A percentile compares a stretch with the other conserved stretches of the same genome.
phyloP scores from a whole-genome alignment of 345 rosid species.

The Euphorbia lathyris region DNA sequence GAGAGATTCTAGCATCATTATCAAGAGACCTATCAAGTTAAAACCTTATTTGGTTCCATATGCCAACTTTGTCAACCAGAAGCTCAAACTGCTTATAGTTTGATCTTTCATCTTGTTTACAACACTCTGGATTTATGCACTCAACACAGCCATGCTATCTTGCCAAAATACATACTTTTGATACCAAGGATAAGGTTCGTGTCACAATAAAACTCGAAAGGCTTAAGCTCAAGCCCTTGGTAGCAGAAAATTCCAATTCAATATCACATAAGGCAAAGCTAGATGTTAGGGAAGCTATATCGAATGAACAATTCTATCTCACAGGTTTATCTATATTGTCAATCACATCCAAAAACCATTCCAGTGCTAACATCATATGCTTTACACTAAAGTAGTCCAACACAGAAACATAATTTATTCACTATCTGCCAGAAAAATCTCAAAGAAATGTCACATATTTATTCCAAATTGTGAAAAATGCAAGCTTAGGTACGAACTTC shows the following conservation, averaged over 20 bases:
- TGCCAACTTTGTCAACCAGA: not conserved
- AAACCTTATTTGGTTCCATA: not conserved
- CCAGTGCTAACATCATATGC: not conserved
- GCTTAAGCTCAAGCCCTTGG: no score
- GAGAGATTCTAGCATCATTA: not conserved
- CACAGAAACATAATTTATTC: not conserved
- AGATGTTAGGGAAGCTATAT: not conserved
- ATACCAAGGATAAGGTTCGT: no score
- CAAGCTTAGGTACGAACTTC: conserved; percentile 30
- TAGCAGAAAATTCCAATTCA: not conserved
- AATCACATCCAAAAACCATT: not conserved
- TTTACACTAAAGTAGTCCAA: not conserved
- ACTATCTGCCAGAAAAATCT: not conserved
- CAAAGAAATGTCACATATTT: not conserved
- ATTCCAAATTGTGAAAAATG: not conserved
- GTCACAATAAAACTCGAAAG: no score
- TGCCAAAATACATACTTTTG: no score
- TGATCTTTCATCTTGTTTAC: not conserved
- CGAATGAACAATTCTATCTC: not conserved
- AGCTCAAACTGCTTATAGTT: not conserved
- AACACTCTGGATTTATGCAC: not conserved
- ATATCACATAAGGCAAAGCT: not conserved
- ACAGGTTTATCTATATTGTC: not conserved
- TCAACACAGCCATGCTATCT: not conserved
- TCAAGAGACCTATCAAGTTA: not conserved